Evolutionary conservation across 129 eudicot species (phyloP).

Genomic region (Chrysanthemum lavandulifolium): DNA sequence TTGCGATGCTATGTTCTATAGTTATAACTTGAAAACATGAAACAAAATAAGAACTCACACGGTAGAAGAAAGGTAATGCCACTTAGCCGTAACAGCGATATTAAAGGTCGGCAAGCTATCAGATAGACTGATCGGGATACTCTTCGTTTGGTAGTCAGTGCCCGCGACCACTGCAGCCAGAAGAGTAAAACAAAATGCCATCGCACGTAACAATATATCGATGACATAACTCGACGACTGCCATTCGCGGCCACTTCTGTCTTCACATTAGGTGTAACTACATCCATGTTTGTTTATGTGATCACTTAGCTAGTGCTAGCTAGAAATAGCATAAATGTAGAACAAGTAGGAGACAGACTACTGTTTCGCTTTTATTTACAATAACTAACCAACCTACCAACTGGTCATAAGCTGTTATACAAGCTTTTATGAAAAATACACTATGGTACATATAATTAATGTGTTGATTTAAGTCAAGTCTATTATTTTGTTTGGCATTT

Average conservation of each 20-base stretch:
- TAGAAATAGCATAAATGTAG: not conserved
- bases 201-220: constrained; percentile 23
- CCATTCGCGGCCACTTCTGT: not conserved
- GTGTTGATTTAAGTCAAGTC: too few species aligned
- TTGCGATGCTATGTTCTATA: too few species aligned
- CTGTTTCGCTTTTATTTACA: too few species aligned
- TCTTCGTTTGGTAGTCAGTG: constrained; percentile 11
- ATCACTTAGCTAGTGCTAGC: not conserved
- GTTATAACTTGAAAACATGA: too few species aligned
- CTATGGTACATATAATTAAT: too few species aligned
- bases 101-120: constrained; percentile 14
- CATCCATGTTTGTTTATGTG: constrained; percentile 14
- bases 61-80: constrained; percentile 33
- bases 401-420: too few species aligned
- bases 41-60: constrained; percentile 10
- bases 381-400: not conserved
- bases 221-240: not conserved
- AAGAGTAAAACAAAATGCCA: constrained; percentile 24
- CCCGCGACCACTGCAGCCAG: constrained; percentile 32
- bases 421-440: too few species aligned
- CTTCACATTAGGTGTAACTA: constrained; percentile 19
- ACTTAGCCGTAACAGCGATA: constrained; percentile 28
- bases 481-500: too few species aligned
- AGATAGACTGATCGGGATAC: constrained; percentile 26
- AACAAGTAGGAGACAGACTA: too few species aligned